A percentile compares a stretch with the other conserved stretches of the same genome.
These are phyloP conservation scores for Multifurca ochricompacta DNA, from an alignment of 768 basidiomycete species.

Conservation along the genomic window DNA sequence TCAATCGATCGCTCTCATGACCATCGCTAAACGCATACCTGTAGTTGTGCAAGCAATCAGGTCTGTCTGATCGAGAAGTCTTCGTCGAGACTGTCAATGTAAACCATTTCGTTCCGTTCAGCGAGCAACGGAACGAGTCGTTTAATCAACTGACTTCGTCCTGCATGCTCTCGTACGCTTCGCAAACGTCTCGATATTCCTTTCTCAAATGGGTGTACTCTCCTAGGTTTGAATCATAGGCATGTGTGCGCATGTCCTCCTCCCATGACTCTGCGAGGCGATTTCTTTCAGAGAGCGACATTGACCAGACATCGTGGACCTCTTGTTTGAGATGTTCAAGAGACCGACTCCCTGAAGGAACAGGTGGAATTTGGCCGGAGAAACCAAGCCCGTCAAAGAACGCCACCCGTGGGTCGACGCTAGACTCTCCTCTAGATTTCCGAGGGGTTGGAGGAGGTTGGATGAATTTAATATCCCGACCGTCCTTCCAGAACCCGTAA, in stretches of 20 bases:
- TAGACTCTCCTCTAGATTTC: neutral
- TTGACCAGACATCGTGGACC: slow-evolving; percentile 40
- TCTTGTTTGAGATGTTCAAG: slow-evolving; percentile 31
- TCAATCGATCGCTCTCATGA: neutral
- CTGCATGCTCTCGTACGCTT: slow-evolving; percentile 33
- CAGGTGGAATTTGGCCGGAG: slow-evolving; percentile 28
- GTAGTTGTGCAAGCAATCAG: slow-evolving; percentile 75
- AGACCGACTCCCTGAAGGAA: slow-evolving; percentile 32
- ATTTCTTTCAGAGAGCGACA: slow-evolving; percentile 44
- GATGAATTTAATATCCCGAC: slow-evolving; percentile 17
- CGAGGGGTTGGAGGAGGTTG: neutral
- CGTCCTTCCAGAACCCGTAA: slow-evolving; percentile 18
- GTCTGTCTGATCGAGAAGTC: slow-evolving; percentile 45
- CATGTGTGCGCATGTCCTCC: slow-evolving; percentile 30
- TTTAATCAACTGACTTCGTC: slow-evolving; percentile 41
- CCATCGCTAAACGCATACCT: slow-evolving; percentile 33
- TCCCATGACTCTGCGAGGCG: slow-evolving; percentile 42
- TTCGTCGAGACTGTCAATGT: slow-evolving; percentile 42
- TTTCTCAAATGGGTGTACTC: slow-evolving; percentile 39
- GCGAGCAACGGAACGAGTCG: neutral
- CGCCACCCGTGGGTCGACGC: neutral
- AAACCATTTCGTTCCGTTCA: neutral
- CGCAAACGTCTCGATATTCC: slow-evolving; percentile 35
- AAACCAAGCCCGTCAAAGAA: slow-evolving; percentile 36
- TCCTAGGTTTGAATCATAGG: slow-evolving; percentile 27